Evolutionary conservation across 306 rosid species (phyloP).

Genomic region (Quercus mongolica): DNA sequence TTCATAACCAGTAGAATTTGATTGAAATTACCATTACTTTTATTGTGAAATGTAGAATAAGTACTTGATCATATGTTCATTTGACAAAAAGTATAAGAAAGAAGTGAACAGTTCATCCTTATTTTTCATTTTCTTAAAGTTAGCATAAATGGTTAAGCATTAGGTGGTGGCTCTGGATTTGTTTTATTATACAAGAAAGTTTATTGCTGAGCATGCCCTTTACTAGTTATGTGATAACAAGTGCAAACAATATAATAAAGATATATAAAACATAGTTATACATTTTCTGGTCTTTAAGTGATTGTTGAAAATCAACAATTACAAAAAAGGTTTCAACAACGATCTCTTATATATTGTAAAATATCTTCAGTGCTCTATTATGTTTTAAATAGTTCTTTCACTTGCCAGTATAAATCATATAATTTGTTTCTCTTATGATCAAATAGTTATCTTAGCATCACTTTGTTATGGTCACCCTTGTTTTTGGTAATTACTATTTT

Average conservation of each 20-base stretch:
- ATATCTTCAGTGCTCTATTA: neutral
- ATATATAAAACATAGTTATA: neutral
- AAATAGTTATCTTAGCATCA: neutral
- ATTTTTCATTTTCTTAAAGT: neutral
- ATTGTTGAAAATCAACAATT: neutral
- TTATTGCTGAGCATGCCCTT: constrained; percentile 10
- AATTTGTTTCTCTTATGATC: neutral
- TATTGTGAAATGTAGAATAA: neutral
- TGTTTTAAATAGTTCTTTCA: neutral
- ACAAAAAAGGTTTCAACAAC: neutral
- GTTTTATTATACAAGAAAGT: neutral
- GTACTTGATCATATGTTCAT: neutral
- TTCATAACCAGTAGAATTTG: neutral
- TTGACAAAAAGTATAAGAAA: neutral
- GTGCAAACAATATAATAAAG: neutral
- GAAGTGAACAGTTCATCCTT: neutral
- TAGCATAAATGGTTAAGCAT: neutral
- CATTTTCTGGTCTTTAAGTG: constrained; percentile 8
- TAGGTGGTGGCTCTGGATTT: constrained; percentile 14
- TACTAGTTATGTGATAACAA: constrained; percentile 8
- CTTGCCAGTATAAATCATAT: neutral
- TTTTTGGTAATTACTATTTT: neutral
- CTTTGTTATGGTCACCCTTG: neutral
- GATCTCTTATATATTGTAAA: neutral
- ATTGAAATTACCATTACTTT: neutral